Evolutionary conservation across 2,329 filamentous ascomycete species (phyloP), one percentile per base, ranked within the genome.

Genomic region (Leptographium lundbergii): DNA sequence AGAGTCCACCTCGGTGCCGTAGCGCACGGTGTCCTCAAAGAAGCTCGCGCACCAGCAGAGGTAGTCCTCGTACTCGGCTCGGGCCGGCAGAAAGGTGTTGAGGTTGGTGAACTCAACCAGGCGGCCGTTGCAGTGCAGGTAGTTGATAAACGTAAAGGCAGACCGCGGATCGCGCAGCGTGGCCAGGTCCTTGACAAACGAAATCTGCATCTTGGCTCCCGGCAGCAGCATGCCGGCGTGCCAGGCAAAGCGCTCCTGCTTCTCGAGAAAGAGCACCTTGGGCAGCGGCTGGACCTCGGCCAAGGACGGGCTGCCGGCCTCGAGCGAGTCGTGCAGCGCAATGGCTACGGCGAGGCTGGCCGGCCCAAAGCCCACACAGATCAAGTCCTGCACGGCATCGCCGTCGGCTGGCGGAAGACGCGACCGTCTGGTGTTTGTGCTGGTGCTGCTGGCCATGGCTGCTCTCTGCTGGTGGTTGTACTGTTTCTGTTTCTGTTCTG

Each of bases 121-220:
- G n/a, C 92, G 81, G 59, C 80, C 80, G 66, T 95, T 87, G 66
- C 81, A 74, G 74, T 95, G 88, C 14, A 97, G 81, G 71, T 97
- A 97, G 74, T 96, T 96, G 69, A 96, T 77, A 74, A 96, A 97
- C 17, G 92, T 97, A 72, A 97, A 97, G 67, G 91, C 81, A 64
- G 89, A 95, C 63, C 87, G 83, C 9, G 92, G 92, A 69, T 97
- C 86, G 60, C 92, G 82, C 65, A 96, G 78, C 4, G 89, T 94
- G 4, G 92, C 92, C 71, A 97, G 82, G 69, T 97, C 92, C 75
- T 97, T 97, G 75, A 97, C 81, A 75, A 96, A 97, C 11, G 89
- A 95, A 66, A 97, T 97, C 70, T 97, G 92, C 92, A 97, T 97
- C 74, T 88, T 91, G 57, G 91, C 89, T 6, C 91, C 91, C 0